These are phyloP conservation scores for Scleroderma bovista DNA, from an alignment of 768 basidiomycete genomes.

Conservation along the genomic window DNA sequence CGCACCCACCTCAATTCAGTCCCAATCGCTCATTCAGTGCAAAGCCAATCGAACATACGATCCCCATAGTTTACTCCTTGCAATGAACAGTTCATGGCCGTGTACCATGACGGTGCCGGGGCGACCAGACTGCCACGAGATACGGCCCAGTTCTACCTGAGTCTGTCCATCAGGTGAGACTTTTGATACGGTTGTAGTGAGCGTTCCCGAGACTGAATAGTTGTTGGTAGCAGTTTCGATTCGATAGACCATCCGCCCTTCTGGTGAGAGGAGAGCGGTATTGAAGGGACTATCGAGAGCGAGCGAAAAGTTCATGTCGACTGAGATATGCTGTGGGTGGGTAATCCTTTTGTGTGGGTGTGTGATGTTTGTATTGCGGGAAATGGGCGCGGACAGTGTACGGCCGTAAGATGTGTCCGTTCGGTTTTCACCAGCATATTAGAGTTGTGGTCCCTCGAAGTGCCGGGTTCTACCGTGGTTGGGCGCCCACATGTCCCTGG, in stretches of 20 bases:
- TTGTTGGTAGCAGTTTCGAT: constrained; percentile 21
- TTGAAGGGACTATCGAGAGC: constrained; percentile 28
- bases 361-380: not conserved
- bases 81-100: constrained; percentile 23
- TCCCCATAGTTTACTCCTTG: constrained; percentile 23
- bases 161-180: constrained; percentile 19
- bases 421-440: constrained; percentile 1
- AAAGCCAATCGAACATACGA: no score
- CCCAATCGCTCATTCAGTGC: no score
- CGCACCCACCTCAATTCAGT: no score
- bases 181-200: constrained; percentile 20
- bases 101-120: constrained; percentile 22
- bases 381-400: constrained; percentile 6
- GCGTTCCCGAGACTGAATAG: constrained; percentile 2
- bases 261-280: constrained; percentile 25
- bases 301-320: constrained; percentile 30
- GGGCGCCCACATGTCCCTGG: constrained; percentile 15
- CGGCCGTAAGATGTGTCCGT: constrained; percentile 5
- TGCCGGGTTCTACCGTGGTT: constrained; percentile 30
- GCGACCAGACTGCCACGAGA: constrained; percentile 27
- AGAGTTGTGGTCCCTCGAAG: constrained; percentile 15
- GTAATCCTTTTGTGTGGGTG: not conserved
- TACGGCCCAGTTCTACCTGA: constrained; percentile 22
- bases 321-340: no score
- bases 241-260: constrained; percentile 24